Evolutionary conservation across 2,329 filamentous ascomycete species (phyloP), one percentile per base, ranked within the genome.

Genomic region (Orbilia brochopaga): DNA sequence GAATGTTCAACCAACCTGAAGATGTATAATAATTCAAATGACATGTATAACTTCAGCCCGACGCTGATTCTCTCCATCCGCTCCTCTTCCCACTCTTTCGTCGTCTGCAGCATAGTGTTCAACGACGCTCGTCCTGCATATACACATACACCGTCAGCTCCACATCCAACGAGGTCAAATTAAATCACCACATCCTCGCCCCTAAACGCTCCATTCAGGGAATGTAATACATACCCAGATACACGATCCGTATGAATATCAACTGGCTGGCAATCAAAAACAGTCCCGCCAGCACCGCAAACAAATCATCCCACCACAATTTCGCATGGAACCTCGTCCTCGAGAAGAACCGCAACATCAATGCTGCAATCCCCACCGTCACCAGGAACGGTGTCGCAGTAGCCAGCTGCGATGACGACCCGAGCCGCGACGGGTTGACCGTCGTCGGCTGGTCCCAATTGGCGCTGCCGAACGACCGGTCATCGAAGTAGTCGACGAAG

Each of bases 291-390:
- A 58, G 58, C 21, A 78, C 73, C 15, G 76, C 75, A 48, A 75
- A 79, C 23, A 69, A 69, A 74, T 78, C 78, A 48, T 79, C 78
- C 77, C 77, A 78, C 73, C 77, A 77, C 27, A 79, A 54, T 35
- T 70, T 67, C n/a, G 74, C 77, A 56, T 76, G 65, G 55, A 77
- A 74, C 24, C 77, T 69, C n/a, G 70, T 74, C 32, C 77, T 74
- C 21, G 78, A 77, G 51, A 78, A 59, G 56, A 78, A 76, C 21
- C 78, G 77, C 30, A 79, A 61, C 32, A 77, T 73, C 8, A 78
- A 73, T 15, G 77, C 60, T 6, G 76, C 35, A 1, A 77, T 75
- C 6, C 77, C 77, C 1, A 76, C 32, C 13, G 75, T 75, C 10
- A 78, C 77, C 15, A 78, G 44, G 35, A 77, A 57, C 46, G 74